A percentile compares a stretch with the other conserved stretches of the same genome.
Evolutionary conservation across 2,329 filamentous ascomycete genomes (phyloP).

Genomic region (Aureobasidium sp.): DNA sequence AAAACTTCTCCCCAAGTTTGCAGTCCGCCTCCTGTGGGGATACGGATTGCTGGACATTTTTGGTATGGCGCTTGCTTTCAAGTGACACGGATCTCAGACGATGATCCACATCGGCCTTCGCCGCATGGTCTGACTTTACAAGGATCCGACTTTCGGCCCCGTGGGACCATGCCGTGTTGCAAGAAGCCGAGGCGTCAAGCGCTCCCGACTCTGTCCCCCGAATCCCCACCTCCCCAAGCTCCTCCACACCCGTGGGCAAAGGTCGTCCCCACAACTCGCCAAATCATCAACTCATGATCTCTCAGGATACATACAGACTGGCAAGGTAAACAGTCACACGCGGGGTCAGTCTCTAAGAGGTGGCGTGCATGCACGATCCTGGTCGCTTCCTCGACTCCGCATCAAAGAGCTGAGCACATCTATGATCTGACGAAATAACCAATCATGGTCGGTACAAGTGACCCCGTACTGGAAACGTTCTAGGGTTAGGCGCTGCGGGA

Average conservation of each 20-base stretch:
- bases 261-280: constrained; percentile 1
- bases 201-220: constrained; percentile 4
- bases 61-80: constrained; percentile 3
- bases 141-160: constrained; percentile 11
- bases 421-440: background rate
- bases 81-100: constrained; percentile 4
- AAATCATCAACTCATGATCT: constrained; percentile 11
- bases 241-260: background rate
- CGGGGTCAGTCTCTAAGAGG: background rate
- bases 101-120: constrained; percentile 10
- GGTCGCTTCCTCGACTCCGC: constrained; percentile 4
- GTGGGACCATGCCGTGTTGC: constrained; percentile 10
- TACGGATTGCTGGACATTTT: background rate
- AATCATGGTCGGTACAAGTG: constrained; percentile 14
- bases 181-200: constrained; percentile 8
- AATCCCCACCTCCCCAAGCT: background rate
- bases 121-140: constrained; percentile 5
- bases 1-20: constrained; percentile 1
- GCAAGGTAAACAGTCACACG: background rate
- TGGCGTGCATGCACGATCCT: background rate
- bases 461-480: constrained; percentile 11
- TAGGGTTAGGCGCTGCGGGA: constrained; percentile 3
- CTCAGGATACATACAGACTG: background rate
- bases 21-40: background rate
- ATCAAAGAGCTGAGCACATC: constrained; percentile 4